A percentile compares a stretch with the other conserved stretches of the same genome.
phyloP scores from a whole-genome alignment of 495 filamentous ascomycete species.

The Penicillium coffeae region DNA sequence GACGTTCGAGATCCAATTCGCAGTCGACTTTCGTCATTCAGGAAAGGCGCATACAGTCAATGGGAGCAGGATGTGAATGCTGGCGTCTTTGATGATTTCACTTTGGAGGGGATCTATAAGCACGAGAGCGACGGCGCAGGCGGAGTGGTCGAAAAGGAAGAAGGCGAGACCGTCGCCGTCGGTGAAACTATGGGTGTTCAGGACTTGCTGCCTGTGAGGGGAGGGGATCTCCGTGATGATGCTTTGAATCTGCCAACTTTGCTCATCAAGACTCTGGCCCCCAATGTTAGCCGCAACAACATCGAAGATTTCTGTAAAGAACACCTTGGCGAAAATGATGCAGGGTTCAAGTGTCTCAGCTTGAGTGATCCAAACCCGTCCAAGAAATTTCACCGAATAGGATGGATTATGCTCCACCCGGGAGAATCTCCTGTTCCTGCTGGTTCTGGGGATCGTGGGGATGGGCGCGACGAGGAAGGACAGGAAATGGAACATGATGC shows the following conservation, averaged over 20 bases:
- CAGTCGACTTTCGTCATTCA: conserved; percentile 66
- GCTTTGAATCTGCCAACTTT: conserved; percentile 80
- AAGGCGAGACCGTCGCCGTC: conserved; percentile 83
- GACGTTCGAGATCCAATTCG: conserved; percentile 70
- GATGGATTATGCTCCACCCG: conserved; percentile 94
- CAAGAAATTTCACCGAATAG: conserved; percentile 96
- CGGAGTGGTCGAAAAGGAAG: conserved; percentile 87
- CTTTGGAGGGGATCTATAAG: conserved; percentile 92
- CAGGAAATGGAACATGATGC: conserved; percentile 52
- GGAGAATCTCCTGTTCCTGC: conserved; percentile 53
- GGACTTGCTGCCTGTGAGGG: conserved; percentile 75
- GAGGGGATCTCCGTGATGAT: conserved; percentile 80
- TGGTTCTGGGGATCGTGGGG: conserved; percentile 50
- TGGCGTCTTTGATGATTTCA: conserved; percentile 89
- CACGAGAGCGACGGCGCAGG: conserved; percentile 84
- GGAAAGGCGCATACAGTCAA: conserved; percentile 67
- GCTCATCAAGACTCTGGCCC: conserved; percentile 96
- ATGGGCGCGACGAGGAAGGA: conserved; percentile 61
- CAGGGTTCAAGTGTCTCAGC: conserved; percentile 87
- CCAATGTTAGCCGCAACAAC: conserved; percentile 90
- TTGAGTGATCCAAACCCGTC: conserved; percentile 94
- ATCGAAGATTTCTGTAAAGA: conserved; percentile 91
- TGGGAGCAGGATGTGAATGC: conserved; percentile 81
- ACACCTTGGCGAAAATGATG: conserved; percentile 78
- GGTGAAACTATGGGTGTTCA: conserved; percentile 91